Evolutionary conservation across 441 rosid species (phyloP).

Genomic region (Erysimum pusillum): DNA sequence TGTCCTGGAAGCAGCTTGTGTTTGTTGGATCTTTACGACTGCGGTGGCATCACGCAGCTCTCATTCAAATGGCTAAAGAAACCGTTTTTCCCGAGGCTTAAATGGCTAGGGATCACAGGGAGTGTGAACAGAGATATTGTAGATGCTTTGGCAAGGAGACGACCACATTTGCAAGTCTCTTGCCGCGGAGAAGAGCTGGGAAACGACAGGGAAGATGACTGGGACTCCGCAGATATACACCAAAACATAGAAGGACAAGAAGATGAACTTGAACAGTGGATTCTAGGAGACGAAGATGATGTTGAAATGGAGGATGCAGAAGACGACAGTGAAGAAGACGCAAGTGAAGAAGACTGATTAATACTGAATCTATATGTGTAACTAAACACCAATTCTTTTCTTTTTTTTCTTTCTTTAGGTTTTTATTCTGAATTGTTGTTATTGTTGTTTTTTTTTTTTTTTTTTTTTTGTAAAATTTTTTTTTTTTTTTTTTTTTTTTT

Average conservation of each 20-base stretch:
- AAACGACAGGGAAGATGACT: constrained; percentile 53
- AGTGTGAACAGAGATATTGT: constrained; percentile 76
- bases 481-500: no score
- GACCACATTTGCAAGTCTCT: constrained; percentile 72
- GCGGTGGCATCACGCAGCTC: constrained; percentile 82
- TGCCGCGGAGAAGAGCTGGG: constrained; percentile 89
- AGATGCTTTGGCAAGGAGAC: constrained; percentile 81
- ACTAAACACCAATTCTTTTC: constrained; percentile 11
- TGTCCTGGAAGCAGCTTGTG: constrained; percentile 77
- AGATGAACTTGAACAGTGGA: constrained; percentile 83
- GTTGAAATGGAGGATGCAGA: constrained; percentile 69
- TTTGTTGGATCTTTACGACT: constrained; percentile 82
- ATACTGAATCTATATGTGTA: constrained; percentile 6
- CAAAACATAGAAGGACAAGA: constrained; percentile 70
- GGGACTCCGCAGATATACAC: constrained; percentile 65
- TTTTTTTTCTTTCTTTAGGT: constrained; percentile 1
- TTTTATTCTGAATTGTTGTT: neutral
- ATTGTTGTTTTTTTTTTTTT: no score
- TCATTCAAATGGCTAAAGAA: constrained; percentile 85
- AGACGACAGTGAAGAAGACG: constrained; percentile 43
- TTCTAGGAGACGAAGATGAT: constrained; percentile 59
- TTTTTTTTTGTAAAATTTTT: no score
- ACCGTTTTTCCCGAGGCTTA: constrained; percentile 86
- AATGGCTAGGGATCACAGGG: constrained; percentile 90
- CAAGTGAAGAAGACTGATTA: constrained; percentile 36